Percentiles rank a stretch among this genome's conserved stretches.
phyloP scores from a whole-genome alignment of 2,329 filamentous ascomycete species.

The Chalaropsis thielavioides region DNA sequence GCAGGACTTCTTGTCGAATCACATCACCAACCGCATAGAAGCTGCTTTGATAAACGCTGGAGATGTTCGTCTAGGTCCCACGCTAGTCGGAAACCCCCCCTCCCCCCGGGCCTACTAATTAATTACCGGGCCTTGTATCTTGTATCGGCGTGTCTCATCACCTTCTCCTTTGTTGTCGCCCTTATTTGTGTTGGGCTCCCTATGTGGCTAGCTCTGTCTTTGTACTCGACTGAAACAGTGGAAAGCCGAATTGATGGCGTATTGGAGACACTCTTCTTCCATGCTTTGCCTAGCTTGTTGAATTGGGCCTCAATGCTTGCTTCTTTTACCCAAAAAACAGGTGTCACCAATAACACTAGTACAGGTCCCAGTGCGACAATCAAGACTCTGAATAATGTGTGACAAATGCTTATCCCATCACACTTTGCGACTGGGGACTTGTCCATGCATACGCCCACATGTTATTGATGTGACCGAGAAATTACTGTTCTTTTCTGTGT shows the following conservation, averaged over 20 bases:
- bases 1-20: background rate
- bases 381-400: background rate
- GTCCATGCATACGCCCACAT: background rate
- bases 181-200: background rate
- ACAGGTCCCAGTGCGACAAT: background rate
- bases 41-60: background rate
- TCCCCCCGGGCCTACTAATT: background rate
- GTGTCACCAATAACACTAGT: background rate
- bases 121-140: too few species aligned
- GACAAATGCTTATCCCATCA: background rate
- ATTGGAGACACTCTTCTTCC: background rate
- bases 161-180: background rate
- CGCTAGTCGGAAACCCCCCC: background rate
- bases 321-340: background rate
- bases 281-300: background rate
- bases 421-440: background rate
- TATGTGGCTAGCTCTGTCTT: background rate
- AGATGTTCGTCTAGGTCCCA: background rate
- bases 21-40: background rate
- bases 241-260: background rate
- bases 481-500: background rate
- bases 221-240: background rate
- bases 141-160: background rate
- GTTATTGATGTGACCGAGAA: background rate
- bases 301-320: background rate